Evolutionary conservation across 2,329 filamentous ascomycete species (phyloP), one percentile per base, ranked within the genome.

Genomic region (Alternaria postmessia): DNA sequence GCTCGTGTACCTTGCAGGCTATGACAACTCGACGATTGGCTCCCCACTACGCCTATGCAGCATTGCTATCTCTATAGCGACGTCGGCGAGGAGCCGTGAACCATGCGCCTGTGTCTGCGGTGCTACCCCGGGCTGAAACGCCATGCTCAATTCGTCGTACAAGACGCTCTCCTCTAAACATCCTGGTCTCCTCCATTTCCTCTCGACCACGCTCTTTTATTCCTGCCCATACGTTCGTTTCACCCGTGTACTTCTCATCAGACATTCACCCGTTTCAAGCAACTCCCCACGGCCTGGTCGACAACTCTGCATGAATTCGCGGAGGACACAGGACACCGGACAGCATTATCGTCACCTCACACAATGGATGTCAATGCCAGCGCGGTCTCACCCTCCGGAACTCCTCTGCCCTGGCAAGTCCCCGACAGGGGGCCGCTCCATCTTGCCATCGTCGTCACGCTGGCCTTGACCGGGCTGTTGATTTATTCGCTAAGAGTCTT

Each of bases 401-500:
- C 41, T 41, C 48, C 32, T 55, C 61, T 38, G 46, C 61, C 56
- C 56, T 64, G 57, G 62, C 67, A 62, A 64, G 64, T 66, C 61
- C 63, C 65, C 54, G 73, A 78, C 64, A 78, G 71, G 51, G 72
- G 69, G 1, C 63, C 66, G 39, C 63, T 68, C 12, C 78, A 82
- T 28, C 71, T 83, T 60, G 78, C 73, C 30, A 80, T 81, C 54
- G 79, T 79, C 42, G 69, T 78, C 38, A 71, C 78, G 34, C 73
- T 83, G 58, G 78, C 78, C 24, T 74, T 72, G 9, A 61, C 81
- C 57, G 80, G 82, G 16, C 73, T 79, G 5, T 69, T 83, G 41
- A 74, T 73, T 18, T 81, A 82, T 26, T 55, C 75, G 24, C 71
- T 80, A 54, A 79, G 82, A 58, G 62, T 80, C 14, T 84, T 81